Base-by-base conservation (phyloP, 2,329 filamentous ascomycete species). In the Lachnellula subtilissima region DNA sequence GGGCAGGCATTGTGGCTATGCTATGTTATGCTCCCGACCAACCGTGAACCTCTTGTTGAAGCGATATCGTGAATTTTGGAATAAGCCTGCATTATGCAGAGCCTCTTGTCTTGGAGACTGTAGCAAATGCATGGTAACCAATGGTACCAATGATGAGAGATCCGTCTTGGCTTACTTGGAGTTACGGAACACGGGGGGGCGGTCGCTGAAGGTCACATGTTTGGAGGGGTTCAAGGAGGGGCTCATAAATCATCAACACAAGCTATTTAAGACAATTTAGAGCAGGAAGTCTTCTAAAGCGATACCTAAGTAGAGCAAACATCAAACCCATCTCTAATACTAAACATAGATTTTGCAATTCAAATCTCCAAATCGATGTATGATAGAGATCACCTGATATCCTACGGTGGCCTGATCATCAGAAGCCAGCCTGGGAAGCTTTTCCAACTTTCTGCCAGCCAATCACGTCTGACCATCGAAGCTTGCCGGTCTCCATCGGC, bases 401-500 rank as follows among this genome's bases (percentile, higher is more conserved):
- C 35, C 22, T 36, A 23, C 17, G 35, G 52, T 22, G 15, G 42
- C n/a, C 52, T 48, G 36, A 48, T 53, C 53, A 48, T 45, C 25
- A 12, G 35, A 47, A 43, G 5, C 9, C 5, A 23, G 19, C 28
- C 23, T 22, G 12, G 22, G 12, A 43, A 47, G 42, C 50, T 22
- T 28, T 47, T n/a, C 42, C 28, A 32, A 11, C 28, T 32, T 32
- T 32, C 28, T 11, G 9, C 35, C 28, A 45, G 8, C 53, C 53
- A 55, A 50, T 52, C 54, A 49, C 7, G 39, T 49, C 35, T 42
- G 12, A 45, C 14, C 19, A 25, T 14, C 8, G 8, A 23, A 28
- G 17, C 15, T 49, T 35, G n/a, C 52, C 50, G 19, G 50, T 35
- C 39, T 25, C 49, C 54, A 22, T 60, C 63, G 57, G 56, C 56